Conservation (phyloP, 306 rosid genomes). For the Cyclanthera cordifolia region DNA sequence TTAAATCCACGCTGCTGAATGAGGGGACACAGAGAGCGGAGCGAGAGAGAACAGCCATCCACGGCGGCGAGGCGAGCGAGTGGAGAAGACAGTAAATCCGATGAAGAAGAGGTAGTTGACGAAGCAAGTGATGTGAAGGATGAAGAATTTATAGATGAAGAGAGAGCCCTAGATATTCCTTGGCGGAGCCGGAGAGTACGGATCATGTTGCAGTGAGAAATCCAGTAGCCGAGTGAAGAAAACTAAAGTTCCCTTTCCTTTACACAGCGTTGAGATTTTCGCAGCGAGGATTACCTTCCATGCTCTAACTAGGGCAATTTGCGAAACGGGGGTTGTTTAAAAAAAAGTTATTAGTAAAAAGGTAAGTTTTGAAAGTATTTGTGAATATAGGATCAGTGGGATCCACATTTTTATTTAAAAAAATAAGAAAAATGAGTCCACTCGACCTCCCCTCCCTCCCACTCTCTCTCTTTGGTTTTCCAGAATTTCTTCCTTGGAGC, state of each 20-base stretch:
- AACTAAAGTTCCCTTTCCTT: slow-evolving; percentile 2
- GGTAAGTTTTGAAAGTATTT: too few relatives aligned
- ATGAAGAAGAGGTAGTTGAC: slow-evolving; percentile 15
- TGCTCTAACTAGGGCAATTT: not conserved
- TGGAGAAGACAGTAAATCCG: slow-evolving; percentile 19
- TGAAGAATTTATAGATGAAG: slow-evolving; percentile 12
- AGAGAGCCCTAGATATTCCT: slow-evolving; percentile 18
- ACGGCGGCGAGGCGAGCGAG: slow-evolving; percentile 17
- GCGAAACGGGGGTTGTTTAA: too few relatives aligned
- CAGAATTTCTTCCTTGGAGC: too few relatives aligned
- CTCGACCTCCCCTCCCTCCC: too few relatives aligned
- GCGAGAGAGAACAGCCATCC: slow-evolving; percentile 12
- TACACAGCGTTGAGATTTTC: not conserved
- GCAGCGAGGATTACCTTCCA: not conserved
- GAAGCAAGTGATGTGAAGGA: slow-evolving; percentile 20
- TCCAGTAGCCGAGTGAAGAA: not conserved
- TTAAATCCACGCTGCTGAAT: slow-evolving; percentile 51
- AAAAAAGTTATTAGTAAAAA: too few relatives aligned
- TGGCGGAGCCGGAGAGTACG: slow-evolving; percentile 23
- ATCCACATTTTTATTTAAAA: too few relatives aligned
- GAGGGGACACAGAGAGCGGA: slow-evolving; percentile 45
- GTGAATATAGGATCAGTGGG: too few relatives aligned
- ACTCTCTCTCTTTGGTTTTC: too few relatives aligned
- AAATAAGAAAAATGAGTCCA: too few relatives aligned
- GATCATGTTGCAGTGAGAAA: not conserved